Evolutionary conservation across 2,329 filamentous ascomycete species (phyloP), one percentile per base, ranked within the genome.

Genomic region (Botrytis squamosa): DNA sequence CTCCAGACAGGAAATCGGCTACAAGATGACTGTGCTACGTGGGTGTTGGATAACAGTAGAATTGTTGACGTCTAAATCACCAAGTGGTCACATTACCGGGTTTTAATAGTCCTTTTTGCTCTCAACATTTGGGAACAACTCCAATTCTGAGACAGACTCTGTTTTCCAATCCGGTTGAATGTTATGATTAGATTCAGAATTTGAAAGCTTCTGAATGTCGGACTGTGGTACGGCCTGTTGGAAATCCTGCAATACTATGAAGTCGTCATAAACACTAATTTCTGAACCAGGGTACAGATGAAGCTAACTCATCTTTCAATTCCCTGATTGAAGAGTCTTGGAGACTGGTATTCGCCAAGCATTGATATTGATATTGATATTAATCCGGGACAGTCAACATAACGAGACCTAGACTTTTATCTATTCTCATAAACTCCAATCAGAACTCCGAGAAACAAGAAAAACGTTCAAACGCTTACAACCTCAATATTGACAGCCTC

Each of bases 401-500:
- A 25, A 29, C 20, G 10, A 52, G 36, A 57, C 55, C 29, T 14
- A 69, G 12, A 57, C 1, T 57, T 57, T 69, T 57, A 69, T 57
- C 46, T 57, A 69, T 33, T 57, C 20, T 42, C 33, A 69, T 33
- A 16, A 42, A 29, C 49, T 25, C 66, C 66, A 69, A 33, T 9
- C 66, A 42, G 14, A 69, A 69, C 49, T 42, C 49, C 36, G 18
- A 44, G 4, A 69, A 42, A 42, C 29, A 57, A 18, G 6, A 18
- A 25, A 57, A 57, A 25, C 2, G 4, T 33, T n/a, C 25, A 69
- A 25, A 40, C n/a, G 10, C 49, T 42, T 57, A 69, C 38, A 33
- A 44, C 36, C 36, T 69, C 66, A 38, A 57, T 42, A 69, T 69
- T 69, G 3, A 69, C 49, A 22, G 65, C 25, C 25, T 57, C 49